Evolutionary conservation across 1,139 yeast genomes (phyloP).

Genomic region (Geotrichum phurueaensis): DNA sequence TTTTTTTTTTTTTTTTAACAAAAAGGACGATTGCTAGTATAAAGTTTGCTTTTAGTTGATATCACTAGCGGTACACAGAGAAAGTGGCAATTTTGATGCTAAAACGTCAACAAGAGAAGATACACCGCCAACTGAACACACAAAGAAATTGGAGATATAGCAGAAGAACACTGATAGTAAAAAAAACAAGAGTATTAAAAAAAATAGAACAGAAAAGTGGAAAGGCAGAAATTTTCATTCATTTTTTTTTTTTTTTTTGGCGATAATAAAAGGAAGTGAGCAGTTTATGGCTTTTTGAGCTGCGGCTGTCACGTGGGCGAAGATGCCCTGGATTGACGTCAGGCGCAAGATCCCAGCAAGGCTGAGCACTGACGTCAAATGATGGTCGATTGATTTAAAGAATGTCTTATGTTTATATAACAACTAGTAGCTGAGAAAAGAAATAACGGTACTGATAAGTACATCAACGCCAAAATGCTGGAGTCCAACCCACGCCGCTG

Average conservation of each 20-base stretch:
- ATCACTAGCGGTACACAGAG: background rate
- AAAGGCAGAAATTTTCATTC: too few relatives aligned
- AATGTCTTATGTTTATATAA: background rate
- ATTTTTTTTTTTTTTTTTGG: background rate
- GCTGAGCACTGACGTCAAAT: background rate
- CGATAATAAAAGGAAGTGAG: background rate
- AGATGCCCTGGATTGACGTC: background rate
- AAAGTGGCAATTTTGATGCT: background rate
- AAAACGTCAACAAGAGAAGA: background rate
- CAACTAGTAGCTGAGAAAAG: slow-evolving; percentile 5
- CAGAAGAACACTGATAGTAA: background rate
- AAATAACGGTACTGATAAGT: slow-evolving; percentile 10
- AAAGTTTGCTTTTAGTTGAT: background rate
- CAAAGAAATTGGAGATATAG: background rate
- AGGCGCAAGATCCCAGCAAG: background rate
- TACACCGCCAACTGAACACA: background rate
- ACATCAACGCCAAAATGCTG: slow-evolving; percentile 30
- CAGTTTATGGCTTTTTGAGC: background rate
- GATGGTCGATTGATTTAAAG: background rate
- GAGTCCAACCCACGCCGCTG: slow-evolving; percentile 60
- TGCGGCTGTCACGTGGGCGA: background rate
- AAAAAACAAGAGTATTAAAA: too few relatives aligned
- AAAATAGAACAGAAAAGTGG: background rate
- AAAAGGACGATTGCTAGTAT: background rate
- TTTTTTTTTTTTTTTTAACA: background rate